These are phyloP conservation scores for Mycena vulgaris DNA, from an alignment of 768 basidiomycete species.

Conservation along the genomic window DNA sequence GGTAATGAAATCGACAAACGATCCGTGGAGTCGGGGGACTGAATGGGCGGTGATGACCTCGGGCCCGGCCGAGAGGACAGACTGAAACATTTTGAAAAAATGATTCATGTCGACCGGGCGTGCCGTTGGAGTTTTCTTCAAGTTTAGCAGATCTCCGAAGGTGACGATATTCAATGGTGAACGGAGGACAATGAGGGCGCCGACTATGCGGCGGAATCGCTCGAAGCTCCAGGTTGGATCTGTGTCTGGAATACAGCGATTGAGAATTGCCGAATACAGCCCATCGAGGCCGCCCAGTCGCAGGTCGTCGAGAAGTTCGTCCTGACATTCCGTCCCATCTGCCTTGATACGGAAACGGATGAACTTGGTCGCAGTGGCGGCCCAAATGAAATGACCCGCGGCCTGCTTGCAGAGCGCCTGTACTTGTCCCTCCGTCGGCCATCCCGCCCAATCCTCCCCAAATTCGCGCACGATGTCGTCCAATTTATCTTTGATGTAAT, in stretches of 20 bases:
- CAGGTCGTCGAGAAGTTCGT: constrained; percentile 8
- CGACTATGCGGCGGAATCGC: constrained; percentile 2
- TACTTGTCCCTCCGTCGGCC: background rate
- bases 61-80: constrained; percentile 5
- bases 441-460: constrained; percentile 8
- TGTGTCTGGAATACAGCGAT: constrained; percentile 2
- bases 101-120: constrained; percentile 3
- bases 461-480: background rate
- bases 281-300: background rate
- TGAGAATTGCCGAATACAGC: constrained; percentile 5
- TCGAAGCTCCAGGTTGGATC: background rate
- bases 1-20: constrained; percentile 7
- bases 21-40: background rate
- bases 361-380: background rate
- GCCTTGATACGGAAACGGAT: background rate
- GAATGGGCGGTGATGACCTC: background rate
- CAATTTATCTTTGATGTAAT: background rate
- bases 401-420: background rate
- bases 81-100: constrained; percentile 3
- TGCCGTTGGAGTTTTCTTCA: background rate
- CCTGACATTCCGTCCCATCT: constrained; percentile 4
- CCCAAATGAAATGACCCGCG: constrained; percentile 3
- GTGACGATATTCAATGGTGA: background rate
- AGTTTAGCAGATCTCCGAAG: background rate
- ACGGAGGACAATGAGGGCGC: background rate